Evolutionary conservation across 176 grass and related monocot species (phyloP), one percentile per base, ranked within the genome.

Genomic region (Saccharum spontaneum): DNA sequence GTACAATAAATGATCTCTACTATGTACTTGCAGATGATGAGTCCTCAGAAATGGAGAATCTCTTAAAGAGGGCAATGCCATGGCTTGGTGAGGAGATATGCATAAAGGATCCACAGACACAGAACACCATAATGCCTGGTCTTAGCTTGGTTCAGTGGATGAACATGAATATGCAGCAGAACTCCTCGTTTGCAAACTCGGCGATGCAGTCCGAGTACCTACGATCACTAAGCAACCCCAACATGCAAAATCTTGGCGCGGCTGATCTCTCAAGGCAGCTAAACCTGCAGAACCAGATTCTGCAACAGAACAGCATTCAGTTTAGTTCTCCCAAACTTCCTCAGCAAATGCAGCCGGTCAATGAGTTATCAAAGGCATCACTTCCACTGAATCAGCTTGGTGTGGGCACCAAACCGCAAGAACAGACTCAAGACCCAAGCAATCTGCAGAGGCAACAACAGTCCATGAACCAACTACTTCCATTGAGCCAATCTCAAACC

Each of bases 71-170:
- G 74, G 88, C 94, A 18, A 91, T 93, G 91, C 94, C 94, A 71
- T 95, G 94, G 94, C 94, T 95, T 8, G 91, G 94, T 75, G 94
- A 95, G 84, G 94, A 95, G 82, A 89, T 95, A 54, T 95, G 94
- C 79, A 93, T 93, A 85, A 95, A 95, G 90, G 94, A 95, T 30
- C 75, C 91, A 49, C 94, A 95, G 87, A 95, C 94, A 0, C 94
- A 95, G 55, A 93, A 85, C 50, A 93, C 88, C 6, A 49, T 91
- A 81, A 93, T 95, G 94, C 94, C 94, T 66, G 94, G 94, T 33
- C 80, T 95, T 82, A 95, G 94, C 62, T 87, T 95, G 70, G 94
- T 95, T 82, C 94, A 95, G 61, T 95, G 94, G 94, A 95, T 95
- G 94, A 95, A 89, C 80, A 93, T 95, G 88, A 95, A 91, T 66